Evolutionary conservation across 306 rosid species (phyloP).

Genomic region (Vigna hirtella): DNA sequence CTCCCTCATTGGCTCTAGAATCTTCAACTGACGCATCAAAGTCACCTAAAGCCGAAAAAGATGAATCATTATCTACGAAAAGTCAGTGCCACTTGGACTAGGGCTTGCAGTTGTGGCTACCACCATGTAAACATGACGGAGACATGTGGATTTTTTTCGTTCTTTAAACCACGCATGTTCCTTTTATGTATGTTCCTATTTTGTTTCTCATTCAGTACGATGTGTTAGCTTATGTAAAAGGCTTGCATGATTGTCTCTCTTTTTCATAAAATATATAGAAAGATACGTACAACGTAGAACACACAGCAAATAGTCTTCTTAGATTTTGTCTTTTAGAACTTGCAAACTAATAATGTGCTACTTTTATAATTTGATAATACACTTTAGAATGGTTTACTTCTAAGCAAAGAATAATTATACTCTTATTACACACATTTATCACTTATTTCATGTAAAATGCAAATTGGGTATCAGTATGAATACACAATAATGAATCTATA

Average conservation of each 20-base stretch:
- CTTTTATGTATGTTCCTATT: neutral
- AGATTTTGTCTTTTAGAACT: neutral
- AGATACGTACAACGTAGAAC: constrained; percentile 9
- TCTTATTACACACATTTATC: too few species aligned
- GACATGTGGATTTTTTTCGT: neutral
- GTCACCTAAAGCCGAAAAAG: constrained; percentile 25
- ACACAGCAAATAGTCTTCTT: neutral
- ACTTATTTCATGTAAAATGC: too few species aligned
- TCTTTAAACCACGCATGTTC: neutral
- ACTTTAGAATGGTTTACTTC: too few species aligned
- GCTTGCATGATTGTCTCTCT: neutral
- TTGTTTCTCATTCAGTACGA: neutral
- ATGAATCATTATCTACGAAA: constrained; percentile 38
- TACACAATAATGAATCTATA: too few species aligned
- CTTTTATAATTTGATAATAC: too few species aligned
- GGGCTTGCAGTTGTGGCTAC: constrained; percentile 25
- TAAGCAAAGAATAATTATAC: too few species aligned
- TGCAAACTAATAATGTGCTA: neutral
- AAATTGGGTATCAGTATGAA: too few species aligned
- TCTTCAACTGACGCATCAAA: neutral
- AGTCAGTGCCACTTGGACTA: neutral
- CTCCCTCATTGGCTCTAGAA: constrained; percentile 44
- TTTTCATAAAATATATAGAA: neutral
- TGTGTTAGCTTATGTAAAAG: neutral
- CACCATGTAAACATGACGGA: constrained; percentile 17